Percentiles rank a stretch among this genome's conserved stretches.
phyloP scores from a whole-genome alignment of 2,329 filamentous ascomycete species.

The Aureobasidium musti region DNA sequence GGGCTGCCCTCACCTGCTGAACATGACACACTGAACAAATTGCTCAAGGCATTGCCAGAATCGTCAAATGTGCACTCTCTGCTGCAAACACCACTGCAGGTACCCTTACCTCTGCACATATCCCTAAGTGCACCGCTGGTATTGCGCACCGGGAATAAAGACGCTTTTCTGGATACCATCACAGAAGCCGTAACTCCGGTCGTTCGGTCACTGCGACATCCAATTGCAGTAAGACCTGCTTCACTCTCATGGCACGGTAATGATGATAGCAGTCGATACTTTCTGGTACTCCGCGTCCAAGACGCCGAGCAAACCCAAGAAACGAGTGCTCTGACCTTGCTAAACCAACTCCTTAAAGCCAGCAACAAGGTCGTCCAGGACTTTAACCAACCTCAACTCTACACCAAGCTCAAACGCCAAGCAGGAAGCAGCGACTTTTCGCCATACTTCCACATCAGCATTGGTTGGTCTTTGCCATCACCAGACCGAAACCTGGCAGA shows the following conservation, averaged over 20 bases:
- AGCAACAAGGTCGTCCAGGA: constrained; percentile 65
- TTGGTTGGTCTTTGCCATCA: constrained; percentile 73
- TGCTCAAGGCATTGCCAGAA: constrained; percentile 12
- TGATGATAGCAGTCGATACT: constrained; percentile 70
- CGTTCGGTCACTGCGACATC: constrained; percentile 29
- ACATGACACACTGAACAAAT: constrained; percentile 7
- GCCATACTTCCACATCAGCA: constrained; percentile 74
- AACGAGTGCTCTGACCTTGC: constrained; percentile 37
- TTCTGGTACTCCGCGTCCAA: constrained; percentile 57
- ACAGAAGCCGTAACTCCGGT: constrained; percentile 33
- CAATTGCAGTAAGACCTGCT: constrained; percentile 51
- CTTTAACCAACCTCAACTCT: constrained; percentile 71
- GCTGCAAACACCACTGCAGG: constrained; percentile 74
- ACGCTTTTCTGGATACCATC: constrained; percentile 64
- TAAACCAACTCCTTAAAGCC: constrained; percentile 59
- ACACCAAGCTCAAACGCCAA: constrained; percentile 46
- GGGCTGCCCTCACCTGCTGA: constrained; percentile 20
- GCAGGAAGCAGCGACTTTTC: constrained; percentile 43
- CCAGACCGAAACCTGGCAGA: constrained; percentile 15
- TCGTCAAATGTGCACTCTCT: constrained; percentile 61
- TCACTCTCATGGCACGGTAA: constrained; percentile 67
- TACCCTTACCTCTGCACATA: constrained; percentile 80
- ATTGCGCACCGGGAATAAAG: constrained; percentile 71
- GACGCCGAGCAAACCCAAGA: constrained; percentile 6
- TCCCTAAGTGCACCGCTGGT: constrained; percentile 82